These are phyloP conservation scores for Scheffersomyces spartinae DNA, from an alignment of 805 yeast genomes.

Conservation along the genomic window DNA sequence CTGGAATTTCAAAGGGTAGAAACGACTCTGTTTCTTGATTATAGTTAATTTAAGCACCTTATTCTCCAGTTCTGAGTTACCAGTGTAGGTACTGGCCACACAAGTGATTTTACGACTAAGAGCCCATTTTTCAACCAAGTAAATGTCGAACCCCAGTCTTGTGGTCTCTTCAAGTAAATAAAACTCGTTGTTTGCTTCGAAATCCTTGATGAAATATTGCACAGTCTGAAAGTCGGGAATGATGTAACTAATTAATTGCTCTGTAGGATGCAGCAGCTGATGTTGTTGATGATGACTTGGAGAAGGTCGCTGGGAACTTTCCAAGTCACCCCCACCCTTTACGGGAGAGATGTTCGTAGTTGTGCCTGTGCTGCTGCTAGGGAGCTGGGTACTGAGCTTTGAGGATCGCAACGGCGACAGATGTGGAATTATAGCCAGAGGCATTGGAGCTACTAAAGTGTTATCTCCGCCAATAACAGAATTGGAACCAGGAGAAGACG, in stretches of 20 bases:
- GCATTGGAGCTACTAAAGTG: too few species aligned
- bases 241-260: slow-evolving; percentile 22
- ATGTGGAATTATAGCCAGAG: too few species aligned
- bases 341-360: too few species aligned
- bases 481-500: too few species aligned
- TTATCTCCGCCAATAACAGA: too few species aligned
- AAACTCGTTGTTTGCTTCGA: slow-evolving; percentile 19
- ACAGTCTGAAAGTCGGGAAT: slow-evolving; percentile 52
- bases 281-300: neutral
- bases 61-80: slow-evolving; percentile 57
- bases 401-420: too few species aligned
- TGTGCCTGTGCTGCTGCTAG: too few species aligned
- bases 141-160: slow-evolving; percentile 72
- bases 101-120: slow-evolving; percentile 55
- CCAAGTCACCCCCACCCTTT: too few species aligned
- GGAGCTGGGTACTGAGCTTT: too few species aligned
- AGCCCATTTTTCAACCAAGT: slow-evolving; percentile 93
- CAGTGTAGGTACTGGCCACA: slow-evolving; percentile 75
- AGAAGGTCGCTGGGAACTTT: neutral
- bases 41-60: slow-evolving; percentile 46
- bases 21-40: slow-evolving; percentile 31
- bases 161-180: slow-evolving; percentile 34
- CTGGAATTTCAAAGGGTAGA: slow-evolving; percentile 42
- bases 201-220: slow-evolving; percentile 30
- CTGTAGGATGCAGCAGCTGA: too few species aligned